Evolutionary conservation across 1,284 basidiomycete species (phyloP).

Genomic region (Trichosporon asahii): DNA sequence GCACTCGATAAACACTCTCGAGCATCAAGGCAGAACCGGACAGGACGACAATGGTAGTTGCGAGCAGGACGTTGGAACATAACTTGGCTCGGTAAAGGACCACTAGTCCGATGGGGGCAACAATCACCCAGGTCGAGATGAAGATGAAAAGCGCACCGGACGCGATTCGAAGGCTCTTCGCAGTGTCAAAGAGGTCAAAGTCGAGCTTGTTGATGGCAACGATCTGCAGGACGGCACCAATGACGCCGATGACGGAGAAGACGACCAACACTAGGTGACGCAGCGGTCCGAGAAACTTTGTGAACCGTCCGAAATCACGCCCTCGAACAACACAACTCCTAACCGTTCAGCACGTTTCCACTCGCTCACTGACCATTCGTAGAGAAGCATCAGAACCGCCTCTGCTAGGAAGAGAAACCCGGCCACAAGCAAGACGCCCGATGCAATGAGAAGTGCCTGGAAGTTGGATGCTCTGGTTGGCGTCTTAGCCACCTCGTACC

Average conservation of each 20-base stretch:
- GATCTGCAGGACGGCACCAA: constrained; percentile 20
- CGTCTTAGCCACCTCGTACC: background rate
- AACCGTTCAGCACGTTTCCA: background rate
- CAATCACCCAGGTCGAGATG: background rate
- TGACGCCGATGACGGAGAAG: constrained; percentile 17
- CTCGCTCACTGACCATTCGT: constrained; percentile 11
- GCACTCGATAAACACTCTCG: constrained; percentile 18
- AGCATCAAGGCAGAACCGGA: constrained; percentile 2
- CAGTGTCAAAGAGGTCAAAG: constrained; percentile 1
- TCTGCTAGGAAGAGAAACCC: constrained; percentile 20
- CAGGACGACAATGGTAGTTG: background rate
- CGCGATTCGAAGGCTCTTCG: constrained; percentile 12
- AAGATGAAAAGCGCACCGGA: constrained; percentile 15
- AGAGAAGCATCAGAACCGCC: constrained; percentile 13
- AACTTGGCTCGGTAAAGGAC: background rate
- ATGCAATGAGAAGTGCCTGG: constrained; percentile 13
- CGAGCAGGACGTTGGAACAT: background rate
- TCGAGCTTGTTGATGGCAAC: constrained; percentile 3
- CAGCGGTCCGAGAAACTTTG: background rate
- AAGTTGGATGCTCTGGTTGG: background rate
- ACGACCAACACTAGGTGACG: constrained; percentile 6
- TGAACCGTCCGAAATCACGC: background rate
- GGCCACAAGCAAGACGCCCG: constrained; percentile 13
- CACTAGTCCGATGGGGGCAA: background rate
- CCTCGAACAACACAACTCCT: constrained; percentile 13